Evolutionary conservation across 257 asterid species (phyloP).

Genomic region (Solanum rostratum): DNA sequence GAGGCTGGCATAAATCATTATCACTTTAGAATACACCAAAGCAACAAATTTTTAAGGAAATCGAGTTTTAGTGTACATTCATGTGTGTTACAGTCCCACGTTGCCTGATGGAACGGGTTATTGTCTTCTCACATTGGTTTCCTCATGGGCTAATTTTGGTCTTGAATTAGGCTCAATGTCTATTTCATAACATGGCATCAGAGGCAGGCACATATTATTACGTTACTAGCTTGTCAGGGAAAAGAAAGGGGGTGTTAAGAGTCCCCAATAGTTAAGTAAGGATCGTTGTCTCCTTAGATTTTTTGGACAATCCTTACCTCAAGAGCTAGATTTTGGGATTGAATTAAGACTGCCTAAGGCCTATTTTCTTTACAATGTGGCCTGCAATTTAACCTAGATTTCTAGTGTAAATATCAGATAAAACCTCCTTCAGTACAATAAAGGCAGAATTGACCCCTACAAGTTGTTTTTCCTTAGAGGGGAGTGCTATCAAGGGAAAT

Average conservation of each 20-base stretch:
- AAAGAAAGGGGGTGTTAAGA: neutral
- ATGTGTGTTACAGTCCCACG: neutral
- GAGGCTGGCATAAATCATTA: slow-evolving; percentile 3
- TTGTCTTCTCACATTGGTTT: neutral
- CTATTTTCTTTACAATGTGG: neutral
- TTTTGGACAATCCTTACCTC: neutral
- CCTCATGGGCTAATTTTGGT: neutral
- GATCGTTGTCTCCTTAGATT: neutral
- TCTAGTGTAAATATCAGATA: neutral
- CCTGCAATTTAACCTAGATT: neutral
- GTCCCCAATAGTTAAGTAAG: neutral
- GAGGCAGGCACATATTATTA: neutral
- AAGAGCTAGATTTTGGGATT: neutral
- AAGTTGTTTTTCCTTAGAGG: neutral
- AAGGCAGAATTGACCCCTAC: neutral
- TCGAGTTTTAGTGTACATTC: neutral
- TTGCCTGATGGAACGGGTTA: neutral
- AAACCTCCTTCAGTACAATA: neutral
- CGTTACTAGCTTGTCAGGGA: neutral
- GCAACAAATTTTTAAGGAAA: neutral
- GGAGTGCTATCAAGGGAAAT: neutral
- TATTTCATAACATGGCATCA: neutral
- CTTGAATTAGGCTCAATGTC: neutral
- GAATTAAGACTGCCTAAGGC: neutral
- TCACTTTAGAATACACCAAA: neutral